Evolutionary conservation across 2,329 filamentous ascomycete genomes (phyloP), one percentile per base, ranked within the genome.

Genomic region (Passalora sequoiae): DNA sequence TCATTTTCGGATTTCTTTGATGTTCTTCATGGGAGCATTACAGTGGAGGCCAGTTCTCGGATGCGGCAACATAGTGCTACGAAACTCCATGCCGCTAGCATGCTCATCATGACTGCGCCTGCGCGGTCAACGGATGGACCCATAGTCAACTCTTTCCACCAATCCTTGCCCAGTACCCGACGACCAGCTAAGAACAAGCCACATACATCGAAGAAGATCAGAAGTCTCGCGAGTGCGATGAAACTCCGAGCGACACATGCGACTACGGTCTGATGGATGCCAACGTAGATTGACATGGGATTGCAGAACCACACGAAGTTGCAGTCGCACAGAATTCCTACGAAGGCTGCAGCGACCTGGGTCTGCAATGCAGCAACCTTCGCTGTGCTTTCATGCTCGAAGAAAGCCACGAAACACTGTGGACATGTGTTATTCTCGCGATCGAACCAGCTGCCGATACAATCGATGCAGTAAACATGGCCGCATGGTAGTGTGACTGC

Each of bases 71-170:
- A n/a, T n/a, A n/a, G 9, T 9, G 31, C 31, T 9, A 35, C 6
- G 8, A 35, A 19, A 9, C 31, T 35, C 31, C 31, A 35, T 12
- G n/a, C 6, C 6, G 31, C 17, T 4, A 35, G 15, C 6, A 35
- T 12, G 15, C 13, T 35, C 31, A 35, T 12, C n/a, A 35, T n/a
- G 5, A 35, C 19, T 3, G 31, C 31, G n/a, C 31, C 31, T 3
- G 31, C 31, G 4, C 31, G 7, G 16, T 35, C 31, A 8, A 19
- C n/a, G 13, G 31, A n/a, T 20, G 12, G 15, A 12, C 17, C 31
- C 5, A 35, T 6, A 21, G 31, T 19, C 17, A 35, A 21, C 31
- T 35, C 31, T 17, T 35, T 35, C 31, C 31, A 35, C 31, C 31
- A 35, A 15, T 35, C 31, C 16, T 3, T 13, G 5, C 15, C 31